phyloP scores from a whole-genome alignment of 2,329 filamentous ascomycete species.

The Helotiales sp. region DNA sequence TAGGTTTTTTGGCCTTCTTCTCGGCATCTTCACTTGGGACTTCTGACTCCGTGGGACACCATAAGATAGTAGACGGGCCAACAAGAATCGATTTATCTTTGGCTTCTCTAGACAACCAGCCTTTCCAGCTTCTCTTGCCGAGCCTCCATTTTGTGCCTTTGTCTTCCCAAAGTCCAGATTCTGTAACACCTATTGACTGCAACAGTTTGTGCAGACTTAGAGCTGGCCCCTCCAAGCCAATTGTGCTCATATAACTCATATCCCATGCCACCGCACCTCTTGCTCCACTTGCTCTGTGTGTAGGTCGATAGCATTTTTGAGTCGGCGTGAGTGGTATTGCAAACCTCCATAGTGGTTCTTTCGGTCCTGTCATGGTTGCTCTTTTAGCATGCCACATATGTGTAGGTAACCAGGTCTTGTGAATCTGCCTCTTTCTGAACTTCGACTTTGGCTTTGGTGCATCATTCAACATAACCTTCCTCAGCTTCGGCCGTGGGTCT shows the following conservation, averaged over 20 bases:
- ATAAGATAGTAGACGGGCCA: slow-evolving; percentile 72
- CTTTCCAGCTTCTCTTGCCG: slow-evolving; percentile 57
- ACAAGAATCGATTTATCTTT: slow-evolving; percentile 58
- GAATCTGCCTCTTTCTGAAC: slow-evolving; percentile 80
- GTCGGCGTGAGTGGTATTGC: slow-evolving; percentile 82
- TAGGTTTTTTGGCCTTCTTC: slow-evolving; percentile 41
- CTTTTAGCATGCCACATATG: slow-evolving; percentile 93
- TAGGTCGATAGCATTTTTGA: slow-evolving; percentile 85
- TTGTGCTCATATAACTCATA: slow-evolving; percentile 89
- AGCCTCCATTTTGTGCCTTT: slow-evolving; percentile 71
- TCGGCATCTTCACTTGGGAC: slow-evolving; percentile 23
- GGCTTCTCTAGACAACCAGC: slow-evolving; percentile 58
- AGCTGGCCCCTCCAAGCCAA: slow-evolving; percentile 70
- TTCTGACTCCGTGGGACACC: slow-evolving; percentile 51
- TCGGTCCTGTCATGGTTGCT: slow-evolving; percentile 81
- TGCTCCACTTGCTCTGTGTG: slow-evolving; percentile 74
- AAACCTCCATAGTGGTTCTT: slow-evolving; percentile 85
- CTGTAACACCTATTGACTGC: slow-evolving; percentile 60
- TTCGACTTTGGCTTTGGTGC: slow-evolving; percentile 61
- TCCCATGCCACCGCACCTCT: slow-evolving; percentile 87
- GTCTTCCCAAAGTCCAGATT: slow-evolving; percentile 60
- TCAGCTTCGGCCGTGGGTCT: slow-evolving; percentile 62
- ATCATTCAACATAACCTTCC: slow-evolving; percentile 68
- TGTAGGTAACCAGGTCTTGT: slow-evolving; percentile 93
- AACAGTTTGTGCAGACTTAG: slow-evolving; percentile 66